Conservation (phyloP, 2,329 filamentous ascomycete genomes). For the Dactylonectria macrodidyma region DNA sequence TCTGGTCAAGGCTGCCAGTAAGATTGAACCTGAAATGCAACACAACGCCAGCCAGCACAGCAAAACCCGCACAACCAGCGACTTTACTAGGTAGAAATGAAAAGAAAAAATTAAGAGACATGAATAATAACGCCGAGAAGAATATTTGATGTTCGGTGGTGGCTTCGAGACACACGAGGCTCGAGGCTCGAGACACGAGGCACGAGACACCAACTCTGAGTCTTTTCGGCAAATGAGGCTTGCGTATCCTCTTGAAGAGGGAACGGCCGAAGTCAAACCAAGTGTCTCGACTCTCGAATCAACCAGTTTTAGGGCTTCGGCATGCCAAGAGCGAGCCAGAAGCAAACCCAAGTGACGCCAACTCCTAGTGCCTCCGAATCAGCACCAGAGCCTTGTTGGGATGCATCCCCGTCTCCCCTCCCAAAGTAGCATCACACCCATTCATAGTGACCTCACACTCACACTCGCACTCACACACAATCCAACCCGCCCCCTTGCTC, state of each 20-base stretch:
- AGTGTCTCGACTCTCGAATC: no score
- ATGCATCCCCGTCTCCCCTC: not conserved
- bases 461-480: not conserved
- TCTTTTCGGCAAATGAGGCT: no score
- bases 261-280: no score
- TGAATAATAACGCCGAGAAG: not conserved
- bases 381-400: not conserved
- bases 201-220: no score
- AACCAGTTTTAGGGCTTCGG: no score
- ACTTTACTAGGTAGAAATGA: not conserved
- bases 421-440: not conserved
- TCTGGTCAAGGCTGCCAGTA: constrained; percentile 39
- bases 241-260: no score
- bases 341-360: not conserved
- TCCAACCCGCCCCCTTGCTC: not conserved
- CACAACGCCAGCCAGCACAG: not conserved
- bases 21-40: constrained; percentile 42
- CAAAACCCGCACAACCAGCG: not conserved
- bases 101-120: not conserved
- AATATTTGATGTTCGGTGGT: not conserved
- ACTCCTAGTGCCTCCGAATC: not conserved
- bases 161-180: not conserved
- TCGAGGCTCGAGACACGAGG: not conserved
- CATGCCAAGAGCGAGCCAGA: not conserved
- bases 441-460: not conserved